phyloP scores from a whole-genome alignment of 768 basidiomycete genomes.

The Pulveroboletus ravenelii region DNA sequence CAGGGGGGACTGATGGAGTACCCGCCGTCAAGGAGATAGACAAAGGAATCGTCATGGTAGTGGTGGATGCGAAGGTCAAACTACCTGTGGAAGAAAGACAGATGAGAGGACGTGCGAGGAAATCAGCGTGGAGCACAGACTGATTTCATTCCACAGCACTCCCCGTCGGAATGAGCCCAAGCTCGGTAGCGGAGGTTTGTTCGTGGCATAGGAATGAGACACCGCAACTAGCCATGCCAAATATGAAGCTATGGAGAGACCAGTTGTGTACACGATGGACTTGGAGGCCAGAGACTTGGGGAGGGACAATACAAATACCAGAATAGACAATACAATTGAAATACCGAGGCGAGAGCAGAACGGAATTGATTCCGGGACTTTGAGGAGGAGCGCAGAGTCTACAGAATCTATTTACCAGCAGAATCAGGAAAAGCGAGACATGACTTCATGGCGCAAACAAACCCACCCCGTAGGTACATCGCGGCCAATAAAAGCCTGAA shows the following conservation, averaged over 20 bases:
- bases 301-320: slow-evolving; percentile 48
- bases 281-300: slow-evolving; percentile 52
- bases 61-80: slow-evolving; percentile 60
- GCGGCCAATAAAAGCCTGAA: slow-evolving; percentile 51
- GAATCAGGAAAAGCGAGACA: slow-evolving; percentile 8
- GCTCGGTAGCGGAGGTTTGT: slow-evolving; percentile 34
- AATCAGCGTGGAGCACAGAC: slow-evolving; percentile 36
- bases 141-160: slow-evolving; percentile 57
- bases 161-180: slow-evolving; percentile 40
- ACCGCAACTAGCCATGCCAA: slow-evolving; percentile 55
- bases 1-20: slow-evolving; percentile 1
- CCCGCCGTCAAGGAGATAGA: slow-evolving; percentile 54
- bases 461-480: slow-evolving; percentile 70
- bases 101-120: slow-evolving; percentile 2
- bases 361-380: slow-evolving; percentile 34
- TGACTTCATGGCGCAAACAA: slow-evolving; percentile 24
- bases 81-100: slow-evolving; percentile 37
- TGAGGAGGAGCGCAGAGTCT: slow-evolving; percentile 45
- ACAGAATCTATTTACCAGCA: slow-evolving; percentile 43
- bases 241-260: slow-evolving; percentile 57
- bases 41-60: slow-evolving; percentile 59
- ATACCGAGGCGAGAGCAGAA: slow-evolving; percentile 37
- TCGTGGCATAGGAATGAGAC: slow-evolving; percentile 47
- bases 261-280: slow-evolving; percentile 50
- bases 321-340: slow-evolving; percentile 38